Evolutionary conservation across 768 basidiomycete species (phyloP).

Genomic region (Pholiota microspora): DNA sequence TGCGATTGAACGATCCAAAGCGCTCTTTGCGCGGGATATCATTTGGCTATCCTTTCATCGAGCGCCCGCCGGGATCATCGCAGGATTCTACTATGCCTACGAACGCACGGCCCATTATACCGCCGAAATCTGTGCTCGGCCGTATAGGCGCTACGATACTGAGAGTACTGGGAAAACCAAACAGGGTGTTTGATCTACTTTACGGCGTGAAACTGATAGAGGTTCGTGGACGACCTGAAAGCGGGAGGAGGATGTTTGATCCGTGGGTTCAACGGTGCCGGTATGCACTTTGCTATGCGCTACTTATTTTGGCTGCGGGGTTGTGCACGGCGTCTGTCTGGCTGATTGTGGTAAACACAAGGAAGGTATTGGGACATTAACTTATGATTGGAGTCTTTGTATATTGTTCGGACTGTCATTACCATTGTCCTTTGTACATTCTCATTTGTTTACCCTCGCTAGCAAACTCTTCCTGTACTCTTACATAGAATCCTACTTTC

Average conservation of each 20-base stretch:
- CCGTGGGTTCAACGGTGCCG: conserved; percentile 55
- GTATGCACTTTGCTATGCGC: conserved; percentile 54
- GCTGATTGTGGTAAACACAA: conserved; percentile 42
- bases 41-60: conserved; percentile 61
- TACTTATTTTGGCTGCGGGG: conserved; percentile 42
- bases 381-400: neutral
- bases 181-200: conserved; percentile 40
- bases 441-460: no score
- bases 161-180: conserved; percentile 40
- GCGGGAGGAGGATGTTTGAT: conserved; percentile 50
- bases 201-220: conserved; percentile 42
- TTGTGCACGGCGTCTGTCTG: conserved; percentile 37
- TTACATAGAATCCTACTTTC: no score
- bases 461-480: no score
- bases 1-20: conserved; percentile 43
- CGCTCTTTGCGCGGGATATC: conserved; percentile 43
- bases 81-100: conserved; percentile 11
- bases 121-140: conserved; percentile 7
- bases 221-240: conserved; percentile 43
- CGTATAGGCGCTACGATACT: conserved; percentile 17
- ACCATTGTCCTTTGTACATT: neutral
- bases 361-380: conserved; percentile 23
- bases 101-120: conserved; percentile 8
- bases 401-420: neutral
- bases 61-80: conserved; percentile 37